Evolutionary conservation across 1,139 yeast species (phyloP), one percentile per base, ranked within the genome.

Genomic region (Hyphopichia fennica): DNA sequence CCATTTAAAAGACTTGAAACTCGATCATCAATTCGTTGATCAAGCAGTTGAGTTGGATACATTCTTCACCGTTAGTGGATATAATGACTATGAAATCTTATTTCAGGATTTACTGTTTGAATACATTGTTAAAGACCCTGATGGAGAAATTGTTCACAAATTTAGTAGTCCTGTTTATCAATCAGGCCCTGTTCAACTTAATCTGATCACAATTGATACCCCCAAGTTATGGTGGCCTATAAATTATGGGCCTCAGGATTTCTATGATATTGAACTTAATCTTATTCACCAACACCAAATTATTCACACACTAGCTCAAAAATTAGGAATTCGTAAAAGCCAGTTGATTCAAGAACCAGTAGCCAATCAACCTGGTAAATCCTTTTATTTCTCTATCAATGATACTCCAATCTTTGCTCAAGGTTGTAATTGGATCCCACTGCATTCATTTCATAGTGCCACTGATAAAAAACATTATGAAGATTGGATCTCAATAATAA

Each of bases 401-500:
- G 56, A 62, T 40, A 49, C 61, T 17, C 71, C 77, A 5, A 51
- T 70, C 6, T 75, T 62, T 45, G 45, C 57, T 28, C 51, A 60
- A 20, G 80, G 80, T 0, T 66, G 75, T 7, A 68, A 72, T 51
- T 75, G 80, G 80, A 75, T 75, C 34, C 80, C 80, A 1, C 69
- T 65, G 2, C 77, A 75, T 49, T 67, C 72, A 2, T 62, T 72
- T 38, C 56, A 58, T 22, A 62, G 74, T 2, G 41, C 47, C 23
- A 48, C 71, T 14, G 56, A 63, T 4, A 49, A 53, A 2, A 41
- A 55, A 14, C 74, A 70, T 42, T 73, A 72, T 49, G 43, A 47
- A 8, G 48, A 57, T 4, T 68, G 72, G 70, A 46, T 75, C 17
- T 46, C 57, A 25, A 48, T 68, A 29, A 57, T 63, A 28, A 56